Percentiles rank a stretch among this genome's conserved stretches.
These are phyloP conservation scores for Simmondsia chinensis DNA, from an alignment of 148 eudicot genomes.

Conservation along the genomic window DNA sequence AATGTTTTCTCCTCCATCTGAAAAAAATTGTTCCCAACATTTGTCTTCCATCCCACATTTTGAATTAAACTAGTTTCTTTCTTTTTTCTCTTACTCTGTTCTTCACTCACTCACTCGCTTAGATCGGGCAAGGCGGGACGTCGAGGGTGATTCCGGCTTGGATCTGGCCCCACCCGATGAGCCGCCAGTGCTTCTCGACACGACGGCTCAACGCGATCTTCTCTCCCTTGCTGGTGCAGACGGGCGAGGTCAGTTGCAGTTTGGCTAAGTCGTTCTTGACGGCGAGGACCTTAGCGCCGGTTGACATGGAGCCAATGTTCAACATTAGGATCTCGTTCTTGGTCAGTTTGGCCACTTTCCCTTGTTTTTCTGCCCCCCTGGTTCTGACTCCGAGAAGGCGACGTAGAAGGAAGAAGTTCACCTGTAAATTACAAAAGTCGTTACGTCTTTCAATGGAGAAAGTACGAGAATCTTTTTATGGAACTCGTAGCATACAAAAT, in stretches of 20 bases:
- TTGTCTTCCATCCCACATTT: constrained; percentile 45
- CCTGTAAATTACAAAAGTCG: constrained; percentile 30
- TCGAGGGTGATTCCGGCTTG: constrained; percentile 81
- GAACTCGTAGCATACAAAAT: not conserved
- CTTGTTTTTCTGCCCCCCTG: constrained; percentile 86
- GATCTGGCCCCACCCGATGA: constrained; percentile 97
- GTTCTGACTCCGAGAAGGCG: constrained; percentile 90
- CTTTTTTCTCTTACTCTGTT: not conserved
- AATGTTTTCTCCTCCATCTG: constrained; percentile 52
- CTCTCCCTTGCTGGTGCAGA: constrained; percentile 90
- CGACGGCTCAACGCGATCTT: constrained; percentile 87
- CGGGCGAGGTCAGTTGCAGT: constrained; percentile 85
- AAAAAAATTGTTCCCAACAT: constrained; percentile 43
- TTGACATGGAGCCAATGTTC: constrained; percentile 96
- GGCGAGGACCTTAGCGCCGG: constrained; percentile 83
- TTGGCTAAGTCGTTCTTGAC: constrained; percentile 87
- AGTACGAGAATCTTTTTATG: not conserved
- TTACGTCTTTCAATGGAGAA: not conserved
- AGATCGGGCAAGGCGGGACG: constrained; percentile 75
- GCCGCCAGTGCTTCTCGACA: constrained; percentile 97
- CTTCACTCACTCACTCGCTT: too few relatives aligned
- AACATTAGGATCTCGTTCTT: constrained; percentile 90
- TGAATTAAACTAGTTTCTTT: constrained; percentile 1
- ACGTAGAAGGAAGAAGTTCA: constrained; percentile 83
- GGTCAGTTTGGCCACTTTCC: constrained; percentile 81